These are phyloP conservation scores for Penicillium malachiteum DNA, from an alignment of 495 filamentous ascomycete genomes.

Conservation along the genomic window DNA sequence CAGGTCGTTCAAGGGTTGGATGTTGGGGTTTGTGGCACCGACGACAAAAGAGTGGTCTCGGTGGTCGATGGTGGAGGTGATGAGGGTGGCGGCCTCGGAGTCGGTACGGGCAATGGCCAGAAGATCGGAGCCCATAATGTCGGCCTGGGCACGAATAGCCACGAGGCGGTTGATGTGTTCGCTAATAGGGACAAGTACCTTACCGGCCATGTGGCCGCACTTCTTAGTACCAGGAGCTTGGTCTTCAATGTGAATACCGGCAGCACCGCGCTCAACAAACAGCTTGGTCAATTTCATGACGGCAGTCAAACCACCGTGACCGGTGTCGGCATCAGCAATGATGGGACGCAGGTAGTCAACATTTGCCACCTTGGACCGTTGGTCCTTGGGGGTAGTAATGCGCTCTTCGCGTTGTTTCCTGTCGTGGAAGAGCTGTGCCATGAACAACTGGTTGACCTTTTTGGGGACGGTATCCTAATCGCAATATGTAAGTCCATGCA, in stretches of 20 bases:
- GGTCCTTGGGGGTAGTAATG: slow-evolving; percentile 68
- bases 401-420: slow-evolving; percentile 97
- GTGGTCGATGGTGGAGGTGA: slow-evolving; percentile 93
- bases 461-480: slow-evolving; percentile 91
- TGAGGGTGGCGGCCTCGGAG: slow-evolving; percentile 95
- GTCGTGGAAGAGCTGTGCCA: slow-evolving; percentile 99
- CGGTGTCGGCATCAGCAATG: slow-evolving; percentile 95
- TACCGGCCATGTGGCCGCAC: slow-evolving; percentile 99
- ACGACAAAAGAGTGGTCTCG: slow-evolving; percentile 94
- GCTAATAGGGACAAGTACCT: slow-evolving; percentile 94
- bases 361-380: slow-evolving; percentile 74
- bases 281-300: slow-evolving; percentile 99
- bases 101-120: slow-evolving; percentile 91
- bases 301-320: slow-evolving; percentile 93
- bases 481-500: background rate
- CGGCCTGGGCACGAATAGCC: slow-evolving; percentile 93
- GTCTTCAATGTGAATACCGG: slow-evolving; percentile 98
- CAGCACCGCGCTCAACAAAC: slow-evolving; percentile 94
- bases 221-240: slow-evolving; percentile 99
- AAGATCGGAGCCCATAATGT: slow-evolving; percentile 95
- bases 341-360: slow-evolving; percentile 94
- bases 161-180: slow-evolving; percentile 99
- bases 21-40: slow-evolving; percentile 78
- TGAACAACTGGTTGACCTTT: slow-evolving; percentile 95
- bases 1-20: slow-evolving; percentile 84